Evolutionary conservation across 1,284 basidiomycete genomes (phyloP), one percentile per base, ranked within the genome.

Genomic region (Trametes hirsuta): DNA sequence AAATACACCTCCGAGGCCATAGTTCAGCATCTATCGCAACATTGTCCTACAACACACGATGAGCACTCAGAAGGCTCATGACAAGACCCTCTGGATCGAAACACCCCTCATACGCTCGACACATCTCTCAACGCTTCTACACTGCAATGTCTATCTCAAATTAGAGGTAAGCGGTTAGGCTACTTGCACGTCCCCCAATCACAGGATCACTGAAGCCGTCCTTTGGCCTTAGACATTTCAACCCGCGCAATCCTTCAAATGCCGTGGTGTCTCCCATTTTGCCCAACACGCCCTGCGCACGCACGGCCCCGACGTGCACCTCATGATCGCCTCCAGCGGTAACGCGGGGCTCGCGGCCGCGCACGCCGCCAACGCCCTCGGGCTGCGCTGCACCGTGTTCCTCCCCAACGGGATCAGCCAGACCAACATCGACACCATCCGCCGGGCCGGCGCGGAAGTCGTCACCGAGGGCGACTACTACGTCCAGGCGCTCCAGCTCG

Each of bases 311-410:
- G 68, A 69, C 37, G 75, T 84, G 6, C 88, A 90, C 69, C 76
- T 86, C 44, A 75, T 91, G 36, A 83, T 86, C 47, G 88, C 90
- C 1, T 92, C 90, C 0, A 81, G 85, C 1, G 90, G 90, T 30
- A 92, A 93, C 68, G 90, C 88, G 24, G 90, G 85, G 0, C 75
- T 90, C 15, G 90, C 88, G 12, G 82, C 83, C 0, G 89, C 89
- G 11, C 82, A 82, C 66, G 85, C 84, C 25, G 82, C 88, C 8
- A 77, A 81, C 24, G 74, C 69, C n/a, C 77, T 90, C 15, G 72
- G 74, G 9, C 75, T 89, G 50, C 77, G 71, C 67, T 90, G 89
- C 70, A 89, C 84, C 3, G 84, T 91, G 5, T 91, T 79, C 67
- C 75, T 91, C 25, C 88, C 90, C 1, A 71, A 80, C 41, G 80